Evolutionary conservation across 176 grass and related monocot genomes (phyloP).

Genomic region (Eleusine indica): DNA sequence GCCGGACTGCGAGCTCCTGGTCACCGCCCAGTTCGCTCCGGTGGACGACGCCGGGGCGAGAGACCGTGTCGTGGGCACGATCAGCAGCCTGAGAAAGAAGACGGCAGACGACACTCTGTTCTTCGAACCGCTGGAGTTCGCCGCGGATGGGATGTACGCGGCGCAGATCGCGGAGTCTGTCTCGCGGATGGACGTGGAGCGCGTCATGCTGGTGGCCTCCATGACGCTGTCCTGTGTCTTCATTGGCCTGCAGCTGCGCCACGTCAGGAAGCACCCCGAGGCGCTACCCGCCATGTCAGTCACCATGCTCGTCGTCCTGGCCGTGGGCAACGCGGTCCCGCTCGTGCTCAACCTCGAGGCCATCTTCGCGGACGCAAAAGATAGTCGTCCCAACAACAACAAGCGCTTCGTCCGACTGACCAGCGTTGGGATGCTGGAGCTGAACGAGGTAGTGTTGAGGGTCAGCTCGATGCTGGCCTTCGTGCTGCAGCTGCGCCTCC

Average conservation of each 20-base stretch:
- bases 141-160: constrained; percentile 30
- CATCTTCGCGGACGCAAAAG: too few relatives aligned
- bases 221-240: not conserved
- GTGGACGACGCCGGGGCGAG: not conserved
- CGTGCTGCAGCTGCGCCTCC: constrained; percentile 45
- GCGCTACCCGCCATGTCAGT: not conserved
- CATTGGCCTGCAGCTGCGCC: not conserved
- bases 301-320: not conserved
- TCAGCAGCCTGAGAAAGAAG: constrained; percentile 55
- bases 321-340: not conserved
- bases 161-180: not conserved
- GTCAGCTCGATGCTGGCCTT: constrained; percentile 44
- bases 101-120: constrained; percentile 43
- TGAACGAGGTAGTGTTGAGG: constrained; percentile 24
- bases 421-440: too few relatives aligned
- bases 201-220: not conserved
- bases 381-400: too few relatives aligned
- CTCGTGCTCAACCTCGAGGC: not conserved
- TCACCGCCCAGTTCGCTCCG: constrained; percentile 46
- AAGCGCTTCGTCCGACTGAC: too few relatives aligned
- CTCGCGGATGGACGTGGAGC: not conserved
- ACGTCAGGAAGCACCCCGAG: not conserved
- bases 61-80: constrained; percentile 30
- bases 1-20: constrained; percentile 47
- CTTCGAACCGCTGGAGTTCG: constrained; percentile 42